Evolutionary conservation across 805 yeast species (phyloP), one percentile per base, ranked within the genome.

Genomic region (Kodamaea restingae): DNA sequence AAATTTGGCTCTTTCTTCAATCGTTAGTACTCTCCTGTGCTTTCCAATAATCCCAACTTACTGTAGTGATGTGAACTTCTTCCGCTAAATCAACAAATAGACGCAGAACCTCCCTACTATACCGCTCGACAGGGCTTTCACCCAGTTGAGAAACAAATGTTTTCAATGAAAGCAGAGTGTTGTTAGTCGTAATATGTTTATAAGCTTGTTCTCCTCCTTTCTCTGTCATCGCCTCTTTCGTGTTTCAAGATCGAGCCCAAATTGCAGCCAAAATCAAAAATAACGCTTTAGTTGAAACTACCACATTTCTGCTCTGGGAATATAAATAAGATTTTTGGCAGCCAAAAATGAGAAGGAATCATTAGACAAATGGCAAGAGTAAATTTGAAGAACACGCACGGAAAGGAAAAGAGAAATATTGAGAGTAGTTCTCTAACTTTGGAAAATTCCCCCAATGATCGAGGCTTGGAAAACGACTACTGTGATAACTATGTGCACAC

Each of bases 401-500:
- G 7, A 7, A 27, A 27, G 17, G 31, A 12, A 14, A 5, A 10
- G 4, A 27, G 31, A 27, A 4, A 10, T 6, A 27, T 4, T 14
- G 31, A 27, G 12, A 12, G 14, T 4, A n/a, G 4, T n/a, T 12
- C 17, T 27, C 31, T 12, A 5, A 27, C 31, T 7, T 12, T 12
- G 4, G 31, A 27, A 4, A 10, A 15, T 7, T 37, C 40, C 2
- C 30, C 40, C 3, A 14, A 7, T 15, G 18, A 31, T 25, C 34
- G 32, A 4, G 15, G 9, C 4, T 27, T 17, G 8, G 82, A 79
- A 28, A 86, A 86, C 52, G 95, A 88, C 57, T 87, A 81, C 52
- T 70, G 88, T 2, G 80, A 84, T 47, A 66, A 80, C 47, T 83
- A 76, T 51, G 63, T 88, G 26, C 85, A 81, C 49, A 65, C 81